Evolutionary conservation across 768 basidiomycete genomes (phyloP).

Genomic region (Leccinum longicurvipes): DNA sequence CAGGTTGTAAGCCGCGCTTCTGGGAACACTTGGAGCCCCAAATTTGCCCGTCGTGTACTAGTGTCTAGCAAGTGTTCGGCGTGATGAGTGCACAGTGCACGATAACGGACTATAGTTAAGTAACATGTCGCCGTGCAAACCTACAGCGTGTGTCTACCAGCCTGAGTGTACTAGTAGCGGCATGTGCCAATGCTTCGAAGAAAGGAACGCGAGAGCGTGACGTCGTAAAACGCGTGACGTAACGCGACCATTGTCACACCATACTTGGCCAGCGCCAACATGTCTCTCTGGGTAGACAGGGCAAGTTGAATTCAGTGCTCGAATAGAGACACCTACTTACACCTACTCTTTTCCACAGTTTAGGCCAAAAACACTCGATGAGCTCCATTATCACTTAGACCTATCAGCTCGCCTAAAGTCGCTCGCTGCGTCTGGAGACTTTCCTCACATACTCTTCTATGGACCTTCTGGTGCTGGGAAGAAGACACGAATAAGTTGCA

Average conservation of each 20-base stretch:
- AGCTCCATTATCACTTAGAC: constrained; percentile 82
- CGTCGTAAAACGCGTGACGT: constrained; percentile 31
- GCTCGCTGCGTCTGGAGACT: constrained; percentile 85
- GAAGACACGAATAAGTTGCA: constrained; percentile 94
- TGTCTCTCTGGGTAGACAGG: constrained; percentile 72
- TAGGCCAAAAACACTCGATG: constrained; percentile 79
- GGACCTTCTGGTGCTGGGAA: constrained; percentile 97
- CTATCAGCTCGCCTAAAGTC: constrained; percentile 80
- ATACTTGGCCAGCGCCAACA: constrained; percentile 19
- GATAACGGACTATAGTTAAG: too few relatives aligned
- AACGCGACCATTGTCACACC: constrained; percentile 21
- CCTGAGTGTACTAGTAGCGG: too few relatives aligned
- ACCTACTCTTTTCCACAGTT: constrained; percentile 47
- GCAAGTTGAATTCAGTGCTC: constrained; percentile 1
- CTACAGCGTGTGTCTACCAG: too few relatives aligned
- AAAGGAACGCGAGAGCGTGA: constrained; percentile 9
- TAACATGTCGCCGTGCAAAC: too few relatives aligned
- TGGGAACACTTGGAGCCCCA: too few relatives aligned
- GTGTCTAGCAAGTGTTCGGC: too few relatives aligned
- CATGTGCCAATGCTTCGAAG: too few relatives aligned
- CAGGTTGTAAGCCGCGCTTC: too few relatives aligned
- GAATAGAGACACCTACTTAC: neutral
- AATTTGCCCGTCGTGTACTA: too few relatives aligned
- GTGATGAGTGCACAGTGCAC: too few relatives aligned
- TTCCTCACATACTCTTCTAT: constrained; percentile 97